Evolutionary conservation across 2,329 filamentous ascomycete species (phyloP).

Genomic region (Penicillium sp.): DNA sequence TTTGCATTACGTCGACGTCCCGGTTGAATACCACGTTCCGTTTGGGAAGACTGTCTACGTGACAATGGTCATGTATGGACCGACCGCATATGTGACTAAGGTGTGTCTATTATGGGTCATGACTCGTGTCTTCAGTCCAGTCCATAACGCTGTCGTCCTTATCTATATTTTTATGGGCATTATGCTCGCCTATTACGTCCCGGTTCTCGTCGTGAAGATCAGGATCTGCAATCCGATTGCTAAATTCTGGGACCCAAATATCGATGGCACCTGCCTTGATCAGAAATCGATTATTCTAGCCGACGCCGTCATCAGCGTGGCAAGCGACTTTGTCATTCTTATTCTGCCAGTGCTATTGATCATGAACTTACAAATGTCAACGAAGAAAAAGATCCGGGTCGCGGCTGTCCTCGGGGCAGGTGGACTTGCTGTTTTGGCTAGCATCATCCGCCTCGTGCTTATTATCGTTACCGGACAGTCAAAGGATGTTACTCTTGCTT

Average conservation of each 20-base stretch:
- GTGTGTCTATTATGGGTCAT: conserved; percentile 49
- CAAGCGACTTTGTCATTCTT: not conserved
- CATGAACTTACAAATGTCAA: not conserved
- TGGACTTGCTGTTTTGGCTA: not conserved
- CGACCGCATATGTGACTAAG: conserved; percentile 48
- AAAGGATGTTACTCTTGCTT: not conserved
- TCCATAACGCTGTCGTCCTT: conserved; percentile 42
- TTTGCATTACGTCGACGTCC: not conserved
- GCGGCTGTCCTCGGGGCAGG: not conserved
- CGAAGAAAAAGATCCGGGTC: not conserved
- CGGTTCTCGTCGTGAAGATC: not conserved
- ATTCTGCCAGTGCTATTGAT: not conserved
- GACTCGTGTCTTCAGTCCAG: conserved; percentile 46
- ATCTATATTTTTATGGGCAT: not conserved
- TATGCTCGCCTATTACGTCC: not conserved
- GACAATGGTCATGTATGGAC: conserved; percentile 50
- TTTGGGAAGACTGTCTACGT: conserved; percentile 42
- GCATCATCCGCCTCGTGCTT: not conserved
- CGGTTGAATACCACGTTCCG: not conserved
- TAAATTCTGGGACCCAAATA: not conserved
- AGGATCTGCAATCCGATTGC: not conserved
- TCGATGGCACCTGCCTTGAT: not conserved
- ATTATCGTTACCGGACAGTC: not conserved
- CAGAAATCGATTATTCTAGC: not conserved
- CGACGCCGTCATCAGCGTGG: not conserved